Evolutionary conservation across 1,284 basidiomycete genomes (phyloP), one percentile per base, ranked within the genome.

Genomic region (Sporisorium exsertum): DNA sequence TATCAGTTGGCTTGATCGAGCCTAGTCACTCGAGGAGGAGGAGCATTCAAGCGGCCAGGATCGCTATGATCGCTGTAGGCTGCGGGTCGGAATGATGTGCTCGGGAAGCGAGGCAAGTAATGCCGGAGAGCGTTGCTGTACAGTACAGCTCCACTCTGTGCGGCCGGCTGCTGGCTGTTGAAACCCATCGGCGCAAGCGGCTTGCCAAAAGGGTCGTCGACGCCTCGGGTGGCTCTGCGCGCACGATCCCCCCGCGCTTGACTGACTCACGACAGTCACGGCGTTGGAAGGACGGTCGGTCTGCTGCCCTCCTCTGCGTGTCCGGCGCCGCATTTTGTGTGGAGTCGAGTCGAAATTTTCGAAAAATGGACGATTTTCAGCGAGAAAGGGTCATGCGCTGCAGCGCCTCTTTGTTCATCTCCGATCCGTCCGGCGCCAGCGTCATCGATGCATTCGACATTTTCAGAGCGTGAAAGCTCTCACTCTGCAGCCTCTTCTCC

Each of bases 101-200:
- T n/a, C n/a, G n/a, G n/a, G n/a, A n/a, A n/a, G n/a, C n/a, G 26
- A 53, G 35, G 29, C 42, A 29, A 51, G 50, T 50, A 58, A 58
- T 55, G 59, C 63, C 59, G 64, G 69, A 53, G 20, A 52, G 16
- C 58, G 57, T 35, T 47, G 35, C 35, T 47, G 18, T 47, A n/a
- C n/a, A n/a, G n/a, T n/a, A n/a, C n/a, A n/a, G 15, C 37, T 40
- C 37, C 37, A 40, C 8, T 15, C 13, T 15, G 6, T 9, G 35
- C 13, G 3, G 35, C 10, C 13, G 35, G 35, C 24, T 26, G 35
- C 24, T 26, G 35, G 22, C 35, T 60, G 69, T 72, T 72, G 69
- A 72, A 72, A 72, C 45, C 52, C 47, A 22, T 56, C 69, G 69
- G 69, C 49, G 54, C 61, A 70, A 70, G 67, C 67, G 67, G 67